Evolutionary conservation across 805 yeast genomes (phyloP), one percentile per base, ranked within the genome.

Genomic region (Novakomyces olei): DNA sequence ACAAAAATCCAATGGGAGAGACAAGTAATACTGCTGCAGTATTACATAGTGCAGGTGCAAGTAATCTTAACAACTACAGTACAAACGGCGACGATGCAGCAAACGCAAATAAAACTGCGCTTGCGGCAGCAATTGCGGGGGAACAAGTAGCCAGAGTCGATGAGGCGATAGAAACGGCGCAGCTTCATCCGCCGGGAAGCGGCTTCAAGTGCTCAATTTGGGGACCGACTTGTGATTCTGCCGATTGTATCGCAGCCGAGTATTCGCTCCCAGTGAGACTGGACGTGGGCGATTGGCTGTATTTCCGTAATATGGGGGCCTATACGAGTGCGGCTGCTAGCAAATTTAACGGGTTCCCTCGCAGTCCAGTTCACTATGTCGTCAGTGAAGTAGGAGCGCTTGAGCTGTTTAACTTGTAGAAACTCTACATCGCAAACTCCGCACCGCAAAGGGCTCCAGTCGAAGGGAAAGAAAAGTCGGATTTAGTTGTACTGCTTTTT

Each of bases 211-310:
- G 45, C 34, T 77, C 92, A 3, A 63, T 88, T 38, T 85, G 98
- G 98, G 98, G 98, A 4, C 98, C 96, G 29, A 85, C 96, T 14
- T 85, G 98, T 57, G 98, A 85, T 54, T 95, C 95, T 3, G 61
- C 85, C 40, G 98, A 85, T 52, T 75, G 92, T 51, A 68, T 85
- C 36, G 51, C 75, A 14, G 50, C 58, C 30, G 59, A 57, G 24
- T 57, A 68, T 37, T 44, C 42, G 23, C 58, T 85, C 45, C 60
- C 71, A 14, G 60, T 64, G 34, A 68, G 69, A 26, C 69, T 80
- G 28, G 58, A 60, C 15, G 73, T 76, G 27, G 96, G 95, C 5
- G 96, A 85, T 51, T 85, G 96, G 96, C 49, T 85, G 36, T 79
- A 71, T 53, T 83, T 85, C 55, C 61, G 72, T 20, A 61, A 71